These are phyloP conservation scores for Closterium sp. DNA, from an alignment of 139 green algal genomes.

Conservation along the genomic window DNA sequence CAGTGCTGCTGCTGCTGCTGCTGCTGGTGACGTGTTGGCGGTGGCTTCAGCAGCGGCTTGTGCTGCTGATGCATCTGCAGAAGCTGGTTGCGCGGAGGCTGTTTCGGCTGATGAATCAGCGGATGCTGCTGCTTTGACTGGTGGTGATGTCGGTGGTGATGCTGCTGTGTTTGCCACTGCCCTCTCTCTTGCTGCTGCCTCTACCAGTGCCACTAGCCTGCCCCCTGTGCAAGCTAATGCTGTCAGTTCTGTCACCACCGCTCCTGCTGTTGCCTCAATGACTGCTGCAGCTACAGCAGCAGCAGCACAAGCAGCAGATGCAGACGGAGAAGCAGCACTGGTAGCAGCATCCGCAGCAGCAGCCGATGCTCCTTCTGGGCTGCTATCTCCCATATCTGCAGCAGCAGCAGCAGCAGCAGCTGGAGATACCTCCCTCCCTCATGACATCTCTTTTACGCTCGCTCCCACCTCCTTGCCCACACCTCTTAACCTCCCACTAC, in stretches of 20 bases:
- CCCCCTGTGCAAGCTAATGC: not conserved
- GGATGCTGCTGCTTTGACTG: too few relatives aligned
- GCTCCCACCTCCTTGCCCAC: not conserved
- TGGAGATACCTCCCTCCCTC: not conserved
- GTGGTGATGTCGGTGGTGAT: too few relatives aligned
- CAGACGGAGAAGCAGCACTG: not conserved
- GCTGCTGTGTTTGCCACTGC: too few relatives aligned
- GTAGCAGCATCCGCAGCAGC: not conserved
- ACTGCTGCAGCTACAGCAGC: not conserved
- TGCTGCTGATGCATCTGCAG: too few relatives aligned
- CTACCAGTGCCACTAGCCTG: too few relatives aligned
- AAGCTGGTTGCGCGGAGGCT: too few relatives aligned
- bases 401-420: not conserved
- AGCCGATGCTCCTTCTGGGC: too few relatives aligned
- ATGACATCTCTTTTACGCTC: not conserved
- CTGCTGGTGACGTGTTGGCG: not conserved
- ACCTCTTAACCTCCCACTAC: not conserved
- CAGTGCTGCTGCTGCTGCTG: not conserved
- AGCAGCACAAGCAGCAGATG: not conserved
- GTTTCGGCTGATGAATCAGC: too few relatives aligned
- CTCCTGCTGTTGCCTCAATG: not conserved
- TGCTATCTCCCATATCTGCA: too few relatives aligned
- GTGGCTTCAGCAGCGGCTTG: too few relatives aligned
- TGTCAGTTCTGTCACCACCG: not conserved
- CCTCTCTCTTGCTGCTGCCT: too few relatives aligned